Percentiles rank a stretch among this genome's conserved stretches.
Evolutionary conservation across 2,329 filamentous ascomycete species (phyloP).

Genomic region (Talaromyces sp.): DNA sequence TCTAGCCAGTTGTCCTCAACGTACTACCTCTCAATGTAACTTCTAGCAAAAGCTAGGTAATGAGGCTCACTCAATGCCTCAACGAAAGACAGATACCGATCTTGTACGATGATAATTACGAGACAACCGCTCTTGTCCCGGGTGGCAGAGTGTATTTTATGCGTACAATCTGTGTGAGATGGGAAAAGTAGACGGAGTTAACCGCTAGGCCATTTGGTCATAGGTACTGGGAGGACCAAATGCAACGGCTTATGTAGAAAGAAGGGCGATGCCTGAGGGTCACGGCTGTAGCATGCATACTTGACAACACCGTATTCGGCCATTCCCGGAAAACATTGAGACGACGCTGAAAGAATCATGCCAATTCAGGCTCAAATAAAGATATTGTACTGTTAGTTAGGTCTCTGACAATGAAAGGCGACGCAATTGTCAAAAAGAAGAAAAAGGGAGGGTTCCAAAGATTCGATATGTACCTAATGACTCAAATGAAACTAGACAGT

Average conservation of each 20-base stretch:
- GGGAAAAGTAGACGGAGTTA: neutral
- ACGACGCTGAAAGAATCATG: neutral
- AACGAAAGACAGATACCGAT: neutral
- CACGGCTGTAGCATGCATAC: neutral
- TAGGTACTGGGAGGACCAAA: neutral
- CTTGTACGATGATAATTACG: neutral
- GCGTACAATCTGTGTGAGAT: neutral
- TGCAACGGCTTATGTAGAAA: neutral
- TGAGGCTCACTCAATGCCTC: neutral
- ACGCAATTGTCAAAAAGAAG: no score
- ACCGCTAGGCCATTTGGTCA: neutral
- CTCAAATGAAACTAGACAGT: no score
- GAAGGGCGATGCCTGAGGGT: neutral
- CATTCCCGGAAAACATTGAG: neutral
- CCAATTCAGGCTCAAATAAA: neutral
- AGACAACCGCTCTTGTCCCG: neutral
- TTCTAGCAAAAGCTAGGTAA: no score
- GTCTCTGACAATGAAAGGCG: neutral
- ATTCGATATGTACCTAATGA: no score
- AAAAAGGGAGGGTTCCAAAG: no score
- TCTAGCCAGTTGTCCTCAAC: neutral
- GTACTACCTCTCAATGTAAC: no score
- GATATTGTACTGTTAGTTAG: no score
- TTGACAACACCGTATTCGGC: neutral
- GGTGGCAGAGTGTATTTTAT: no score